A percentile compares a stretch with the other conserved stretches of the same genome.
These are phyloP conservation scores for Rutidosis leptorrhynchoides DNA, from an alignment of 129 eudicot species.

Conservation along the genomic window DNA sequence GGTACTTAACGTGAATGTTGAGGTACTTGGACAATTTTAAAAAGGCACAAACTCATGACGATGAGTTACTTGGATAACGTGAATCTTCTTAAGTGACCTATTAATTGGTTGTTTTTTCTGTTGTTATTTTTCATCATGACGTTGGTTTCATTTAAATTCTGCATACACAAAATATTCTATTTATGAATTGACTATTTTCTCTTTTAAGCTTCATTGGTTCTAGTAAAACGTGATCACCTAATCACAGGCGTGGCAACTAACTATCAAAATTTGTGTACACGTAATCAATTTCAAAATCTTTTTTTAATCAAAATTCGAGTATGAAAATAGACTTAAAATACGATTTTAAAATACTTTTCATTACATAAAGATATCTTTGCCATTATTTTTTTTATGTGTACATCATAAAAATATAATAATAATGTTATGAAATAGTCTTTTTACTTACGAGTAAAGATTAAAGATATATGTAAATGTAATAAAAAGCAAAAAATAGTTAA, in stretches of 20 bases:
- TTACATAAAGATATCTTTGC: too few relatives aligned
- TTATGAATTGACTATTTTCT: constrained; percentile 30
- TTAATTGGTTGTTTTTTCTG: constrained; percentile 23
- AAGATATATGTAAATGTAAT: too few relatives aligned
- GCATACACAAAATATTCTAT: constrained; percentile 30
- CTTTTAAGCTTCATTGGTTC: constrained; percentile 26
- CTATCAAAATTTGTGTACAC: constrained; percentile 30
- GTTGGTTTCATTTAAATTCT: constrained; percentile 22
- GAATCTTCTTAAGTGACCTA: constrained; percentile 22
- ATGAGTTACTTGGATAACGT: constrained; percentile 25
- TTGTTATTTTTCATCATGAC: constrained; percentile 29
- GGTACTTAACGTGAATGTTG: too few relatives aligned
- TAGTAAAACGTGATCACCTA: constrained; percentile 34
- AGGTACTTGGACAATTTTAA: too few relatives aligned
- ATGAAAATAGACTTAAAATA: too few relatives aligned
- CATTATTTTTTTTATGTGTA: too few relatives aligned
- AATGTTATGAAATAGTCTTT: too few relatives aligned
- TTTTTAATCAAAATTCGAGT: not conserved
- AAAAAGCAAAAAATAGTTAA: too few relatives aligned
- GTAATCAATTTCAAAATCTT: constrained; percentile 20
- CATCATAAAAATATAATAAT: too few relatives aligned
- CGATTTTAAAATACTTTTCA: too few relatives aligned
- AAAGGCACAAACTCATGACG: constrained; percentile 6
- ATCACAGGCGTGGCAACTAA: constrained; percentile 29
- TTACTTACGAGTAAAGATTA: too few relatives aligned